Evolutionary conservation across 208 protist genomes (phyloP).

Genomic region (Plasmodiophora brassicae): DNA sequence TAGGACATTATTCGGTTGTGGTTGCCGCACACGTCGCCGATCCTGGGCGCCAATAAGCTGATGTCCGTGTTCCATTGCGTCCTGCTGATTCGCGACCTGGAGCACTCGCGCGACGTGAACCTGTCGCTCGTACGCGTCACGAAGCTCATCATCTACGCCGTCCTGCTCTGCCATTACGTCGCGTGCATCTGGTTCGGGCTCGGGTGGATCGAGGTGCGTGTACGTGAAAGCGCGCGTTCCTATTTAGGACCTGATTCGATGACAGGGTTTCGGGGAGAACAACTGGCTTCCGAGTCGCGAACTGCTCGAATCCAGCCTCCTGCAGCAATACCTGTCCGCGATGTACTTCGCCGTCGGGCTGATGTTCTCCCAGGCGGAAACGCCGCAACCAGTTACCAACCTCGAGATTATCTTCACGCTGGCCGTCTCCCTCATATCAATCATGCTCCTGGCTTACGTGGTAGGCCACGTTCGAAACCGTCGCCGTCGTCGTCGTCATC

Average conservation of each 20-base stretch:
- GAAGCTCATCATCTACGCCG: slow-evolving; percentile 7
- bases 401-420: neutral
- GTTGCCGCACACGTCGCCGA: neutral
- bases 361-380: neutral
- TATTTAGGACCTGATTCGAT: neutral
- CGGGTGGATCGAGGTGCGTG: neutral
- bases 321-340: neutral
- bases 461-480: neutral
- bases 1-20: neutral
- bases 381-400: neutral
- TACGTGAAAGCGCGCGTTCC: neutral
- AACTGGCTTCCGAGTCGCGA: neutral
- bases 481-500: neutral
- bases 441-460: neutral
- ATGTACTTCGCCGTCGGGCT: neutral
- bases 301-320: neutral
- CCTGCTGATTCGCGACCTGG: neutral
- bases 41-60: neutral
- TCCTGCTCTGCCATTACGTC: neutral
- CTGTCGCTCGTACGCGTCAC: neutral
- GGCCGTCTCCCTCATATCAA: slow-evolving; percentile 9
- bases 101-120: neutral
- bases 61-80: neutral
- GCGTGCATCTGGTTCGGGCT: slow-evolving; percentile 4
- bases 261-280: neutral